These are phyloP conservation scores for Jaenimonas drosophilae DNA, from an alignment of 208 protist species.

Conservation along the genomic window DNA sequence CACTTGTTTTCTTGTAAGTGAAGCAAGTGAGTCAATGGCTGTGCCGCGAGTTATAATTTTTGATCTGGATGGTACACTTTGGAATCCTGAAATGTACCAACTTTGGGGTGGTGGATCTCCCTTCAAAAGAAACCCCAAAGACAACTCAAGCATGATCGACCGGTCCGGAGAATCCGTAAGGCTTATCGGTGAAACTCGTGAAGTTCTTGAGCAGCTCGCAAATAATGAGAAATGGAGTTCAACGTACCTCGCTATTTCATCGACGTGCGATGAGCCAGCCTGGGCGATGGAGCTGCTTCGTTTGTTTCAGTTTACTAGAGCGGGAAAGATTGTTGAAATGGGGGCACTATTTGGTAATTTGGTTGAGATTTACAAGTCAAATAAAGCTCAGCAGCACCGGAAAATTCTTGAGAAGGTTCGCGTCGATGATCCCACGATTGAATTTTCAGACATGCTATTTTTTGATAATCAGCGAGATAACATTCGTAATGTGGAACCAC, in stretches of 20 bases:
- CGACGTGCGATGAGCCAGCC: slow-evolving; percentile 76
- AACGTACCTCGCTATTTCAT: slow-evolving; percentile 70
- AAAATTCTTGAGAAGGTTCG: slow-evolving; percentile 19
- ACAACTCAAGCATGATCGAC: slow-evolving; percentile 51
- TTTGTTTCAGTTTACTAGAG: slow-evolving; percentile 42
- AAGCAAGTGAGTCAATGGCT: too few relatives aligned
- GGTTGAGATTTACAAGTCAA: slow-evolving; percentile 20
- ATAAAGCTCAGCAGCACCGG: slow-evolving; percentile 11
- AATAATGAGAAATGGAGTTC: slow-evolving; percentile 31
- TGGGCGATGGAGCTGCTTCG: slow-evolving; percentile 75
- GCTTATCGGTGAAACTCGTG: slow-evolving; percentile 69
- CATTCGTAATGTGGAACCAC: slow-evolving; percentile 40
- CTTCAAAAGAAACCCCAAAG: slow-evolving; percentile 30
- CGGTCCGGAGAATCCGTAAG: slow-evolving; percentile 33
- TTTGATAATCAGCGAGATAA: slow-evolving; percentile 90
- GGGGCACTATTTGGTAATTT: slow-evolving; percentile 22
- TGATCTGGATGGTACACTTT: slow-evolving; percentile 87
- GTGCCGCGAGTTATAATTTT: slow-evolving; percentile 84
- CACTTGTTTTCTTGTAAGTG: too few relatives aligned
- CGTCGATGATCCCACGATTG: slow-evolving; percentile 19
- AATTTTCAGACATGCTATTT: slow-evolving; percentile 78
- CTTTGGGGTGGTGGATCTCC: slow-evolving; percentile 70
- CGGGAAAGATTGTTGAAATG: slow-evolving; percentile 37
- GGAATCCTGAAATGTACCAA: slow-evolving; percentile 88
- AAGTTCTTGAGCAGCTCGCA: slow-evolving; percentile 44